Base-by-base conservation (phyloP, 192 early-diverging fungal genomes). In the Coemansia sp. region DNA sequence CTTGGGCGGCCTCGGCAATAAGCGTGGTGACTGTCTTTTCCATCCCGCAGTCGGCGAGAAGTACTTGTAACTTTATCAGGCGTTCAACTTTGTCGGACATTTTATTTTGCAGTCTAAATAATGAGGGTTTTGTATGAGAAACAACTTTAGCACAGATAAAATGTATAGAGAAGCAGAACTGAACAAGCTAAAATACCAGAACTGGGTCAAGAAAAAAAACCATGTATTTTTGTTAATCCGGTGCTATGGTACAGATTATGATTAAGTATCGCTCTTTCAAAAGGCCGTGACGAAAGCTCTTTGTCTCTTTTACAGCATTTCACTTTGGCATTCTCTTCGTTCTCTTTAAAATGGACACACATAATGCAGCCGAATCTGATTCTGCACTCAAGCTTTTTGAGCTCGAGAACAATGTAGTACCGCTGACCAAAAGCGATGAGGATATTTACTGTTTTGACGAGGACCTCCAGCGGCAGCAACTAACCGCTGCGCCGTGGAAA, bases 361-460 rank as follows among this genome's bases (percentile, higher is more conserved):
- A 59, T 19, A 41, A 22, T 21, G 54, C 11, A 9, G 43, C 41
- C 10, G 51, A 48, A 11, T 58, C 70, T 1, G 59, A 45, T 12
- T 64, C 72, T 4, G 76, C 70, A n/a, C 53, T 79, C 38, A 79
- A 70, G 65, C 62, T 79, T 22, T 79, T 79, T 39, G 76, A 79
- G 53, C 54, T 69, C 5, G 76, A 93, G 58, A 97, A 97, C 72
- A 90, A 93, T 68, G 85, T 96, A 29, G 75, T 76, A 37, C 83
- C 86, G 1, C 75, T 92, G 22, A 84, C 86, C 75, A 75, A 86
- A 19, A 62, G 65, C 37, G 73, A 88, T 55, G 93, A 96, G 82
- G 75, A 84, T 25, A 84, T 98, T 43, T 98, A 93, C 81, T 81
- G 76, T 59, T 96, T 88, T 69, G 86, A 98, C 69, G 86, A 82